These are phyloP conservation scores for Ramaria sp. DNA, from an alignment of 768 basidiomycete genomes.

Conservation along the genomic window DNA sequence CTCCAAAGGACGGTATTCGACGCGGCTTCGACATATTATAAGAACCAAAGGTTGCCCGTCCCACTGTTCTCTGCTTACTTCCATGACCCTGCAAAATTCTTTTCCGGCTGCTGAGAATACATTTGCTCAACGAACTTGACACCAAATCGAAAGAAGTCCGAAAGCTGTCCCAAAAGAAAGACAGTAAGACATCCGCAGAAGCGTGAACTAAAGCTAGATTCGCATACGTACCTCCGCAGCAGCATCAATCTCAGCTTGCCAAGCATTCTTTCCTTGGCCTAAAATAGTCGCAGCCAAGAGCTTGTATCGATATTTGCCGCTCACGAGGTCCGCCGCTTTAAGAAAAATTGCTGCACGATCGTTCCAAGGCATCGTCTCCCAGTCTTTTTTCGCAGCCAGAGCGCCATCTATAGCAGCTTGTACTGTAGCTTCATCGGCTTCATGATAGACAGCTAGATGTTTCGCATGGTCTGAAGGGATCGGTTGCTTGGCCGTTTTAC, in stretches of 20 bases:
- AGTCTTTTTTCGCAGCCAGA: constrained; percentile 72
- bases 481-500: constrained; percentile 64
- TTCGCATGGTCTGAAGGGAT: constrained; percentile 81
- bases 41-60: constrained; percentile 2
- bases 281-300: constrained; percentile 95
- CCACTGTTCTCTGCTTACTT: constrained; percentile 51
- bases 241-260: constrained; percentile 99
- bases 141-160: constrained; percentile 93
- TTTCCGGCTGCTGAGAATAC: constrained; percentile 80
- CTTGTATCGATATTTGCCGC: constrained; percentile 92
- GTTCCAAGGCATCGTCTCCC: constrained; percentile 94
- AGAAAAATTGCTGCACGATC: constrained; percentile 97
- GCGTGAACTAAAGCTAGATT: not conserved
- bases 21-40: constrained; percentile 45
- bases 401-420: constrained; percentile 77
- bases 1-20: constrained; percentile 95
- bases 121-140: constrained; percentile 96
- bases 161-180: constrained; percentile 33
- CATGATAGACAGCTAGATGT: constrained; percentile 78
- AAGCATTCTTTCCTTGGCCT: constrained; percentile 97
- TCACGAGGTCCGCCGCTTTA: constrained; percentile 92
- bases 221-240: constrained; percentile 77
- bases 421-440: constrained; percentile 73
- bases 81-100: constrained; percentile 83
- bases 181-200: not conserved